A percentile compares a stretch with the other conserved stretches of the same genome.
These are phyloP conservation scores for Priceomyces haplophilus DNA, from an alignment of 805 yeast species.

Conservation along the genomic window DNA sequence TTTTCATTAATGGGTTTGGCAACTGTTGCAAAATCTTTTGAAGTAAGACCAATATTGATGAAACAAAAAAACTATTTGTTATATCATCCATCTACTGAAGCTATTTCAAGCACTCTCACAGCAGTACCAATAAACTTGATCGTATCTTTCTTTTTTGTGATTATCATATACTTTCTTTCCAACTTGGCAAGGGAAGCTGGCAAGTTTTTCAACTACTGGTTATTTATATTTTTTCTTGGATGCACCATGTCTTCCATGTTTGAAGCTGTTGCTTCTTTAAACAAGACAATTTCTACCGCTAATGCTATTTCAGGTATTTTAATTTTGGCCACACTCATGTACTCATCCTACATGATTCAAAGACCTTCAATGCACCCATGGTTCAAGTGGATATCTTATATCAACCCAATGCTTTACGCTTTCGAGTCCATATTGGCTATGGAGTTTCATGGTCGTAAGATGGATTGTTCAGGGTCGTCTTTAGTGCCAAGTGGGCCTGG, in stretches of 20 bases:
- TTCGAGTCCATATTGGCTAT: constrained; percentile 28
- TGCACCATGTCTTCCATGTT: constrained; percentile 54
- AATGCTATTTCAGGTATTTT: constrained; percentile 53
- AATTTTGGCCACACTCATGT: constrained; percentile 30
- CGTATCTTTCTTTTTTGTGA: constrained; percentile 19
- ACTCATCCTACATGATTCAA: constrained; percentile 30
- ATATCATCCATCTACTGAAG: constrained; percentile 29
- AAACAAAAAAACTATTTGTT: constrained; percentile 27
- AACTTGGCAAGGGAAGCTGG: constrained; percentile 52
- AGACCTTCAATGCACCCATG: constrained; percentile 34
- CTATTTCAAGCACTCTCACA: constrained; percentile 21
- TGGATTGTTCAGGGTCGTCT: constrained; percentile 22
- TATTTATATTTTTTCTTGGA: constrained; percentile 46
- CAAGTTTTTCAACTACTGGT: constrained; percentile 47
- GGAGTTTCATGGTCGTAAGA: constrained; percentile 29
- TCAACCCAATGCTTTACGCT: constrained; percentile 27
- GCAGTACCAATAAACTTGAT: constrained; percentile 21
- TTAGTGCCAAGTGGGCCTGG: constrained; percentile 26
- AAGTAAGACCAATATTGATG: constrained; percentile 25
- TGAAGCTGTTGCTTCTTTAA: constrained; percentile 51
- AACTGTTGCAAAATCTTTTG: constrained; percentile 32
- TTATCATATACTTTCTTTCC: constrained; percentile 27
- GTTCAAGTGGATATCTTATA: constrained; percentile 40
- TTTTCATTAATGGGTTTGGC: constrained; percentile 49
- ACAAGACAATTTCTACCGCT: constrained; percentile 53